Conservation (phyloP, 257 asterid species). For the Przewalskia tangutica region DNA sequence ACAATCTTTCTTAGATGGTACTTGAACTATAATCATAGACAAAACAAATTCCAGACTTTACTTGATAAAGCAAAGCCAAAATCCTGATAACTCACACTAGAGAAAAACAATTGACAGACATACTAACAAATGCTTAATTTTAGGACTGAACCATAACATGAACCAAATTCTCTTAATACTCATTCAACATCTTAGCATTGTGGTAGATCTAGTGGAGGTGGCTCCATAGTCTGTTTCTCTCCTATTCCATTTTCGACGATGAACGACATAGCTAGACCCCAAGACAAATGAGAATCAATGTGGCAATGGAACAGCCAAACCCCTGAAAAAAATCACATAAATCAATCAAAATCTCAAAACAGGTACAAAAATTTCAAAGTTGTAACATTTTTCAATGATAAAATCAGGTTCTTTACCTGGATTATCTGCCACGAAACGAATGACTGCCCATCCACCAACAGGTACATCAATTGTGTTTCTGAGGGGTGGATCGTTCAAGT, state of each 20-base stretch:
- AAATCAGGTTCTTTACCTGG: conserved; percentile 34
- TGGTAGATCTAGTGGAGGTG: conserved; percentile 58
- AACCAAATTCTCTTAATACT: too few relatives aligned
- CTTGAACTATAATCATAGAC: neutral
- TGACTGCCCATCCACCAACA: conserved; percentile 62
- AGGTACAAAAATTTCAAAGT: neutral
- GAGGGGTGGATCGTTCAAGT: conserved; percentile 51
- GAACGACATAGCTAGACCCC: conserved; percentile 54
- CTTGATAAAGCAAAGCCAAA: neutral
- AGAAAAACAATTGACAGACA: neutral
- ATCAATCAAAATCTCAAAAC: neutral
- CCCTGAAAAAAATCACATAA: conserved; percentile 21
- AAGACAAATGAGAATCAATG: conserved; percentile 55
- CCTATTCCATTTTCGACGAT: conserved; percentile 55
- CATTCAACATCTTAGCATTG: conserved; percentile 23
- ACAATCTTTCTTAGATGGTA: neutral
- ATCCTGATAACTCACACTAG: neutral
- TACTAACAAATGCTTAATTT: neutral
- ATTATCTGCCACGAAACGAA: conserved; percentile 58
- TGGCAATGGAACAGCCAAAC: conserved; percentile 67
- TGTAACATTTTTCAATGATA: neutral
- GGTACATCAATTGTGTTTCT: conserved; percentile 63
- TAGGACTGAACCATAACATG: neutral
- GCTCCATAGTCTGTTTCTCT: conserved; percentile 27
- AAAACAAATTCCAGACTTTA: neutral